Conservation (phyloP, 345 rosid genomes). For the Gossypium australe region DNA sequence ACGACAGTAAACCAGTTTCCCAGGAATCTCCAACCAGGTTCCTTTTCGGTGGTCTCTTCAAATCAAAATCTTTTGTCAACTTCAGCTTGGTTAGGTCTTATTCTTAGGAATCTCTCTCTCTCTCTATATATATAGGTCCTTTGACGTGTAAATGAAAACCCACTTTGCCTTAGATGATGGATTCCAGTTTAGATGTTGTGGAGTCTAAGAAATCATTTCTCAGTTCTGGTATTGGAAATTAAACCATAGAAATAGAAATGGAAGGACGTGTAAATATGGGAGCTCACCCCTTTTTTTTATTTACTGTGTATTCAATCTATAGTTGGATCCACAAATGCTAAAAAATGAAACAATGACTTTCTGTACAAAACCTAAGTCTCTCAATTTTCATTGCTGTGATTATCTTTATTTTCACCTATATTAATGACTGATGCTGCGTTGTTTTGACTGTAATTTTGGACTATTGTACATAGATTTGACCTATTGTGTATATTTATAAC, state of each 20-base stretch:
- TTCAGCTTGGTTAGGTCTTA: slow-evolving; percentile 63
- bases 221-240: slow-evolving; percentile 5
- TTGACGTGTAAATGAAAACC: slow-evolving; percentile 1
- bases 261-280: not conserved
- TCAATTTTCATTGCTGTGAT: not conserved
- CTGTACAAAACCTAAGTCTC: not conserved
- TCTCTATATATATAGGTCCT: not conserved
- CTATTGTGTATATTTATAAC: no score
- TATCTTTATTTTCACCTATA: not conserved
- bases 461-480: not conserved
- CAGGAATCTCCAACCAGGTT: slow-evolving; percentile 72
- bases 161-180: not conserved
- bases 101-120: slow-evolving; percentile 31
- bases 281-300: not conserved
- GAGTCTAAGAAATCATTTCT: not conserved
- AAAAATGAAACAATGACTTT: slow-evolving; percentile 1
- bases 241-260: not conserved
- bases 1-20: slow-evolving; percentile 45
- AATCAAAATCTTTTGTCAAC: slow-evolving; percentile 84
- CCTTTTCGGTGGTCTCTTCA: slow-evolving; percentile 84
- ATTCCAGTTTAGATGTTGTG: not conserved
- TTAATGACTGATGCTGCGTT: not conserved
- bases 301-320: not conserved
- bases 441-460: slow-evolving; percentile 25
- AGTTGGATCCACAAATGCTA: slow-evolving; percentile 3